Percentiles rank a stretch among this genome's conserved stretches.
Evolutionary conservation across 1,284 basidiomycete genomes (phyloP).

Genomic region (Leccinum subrobustum): DNA sequence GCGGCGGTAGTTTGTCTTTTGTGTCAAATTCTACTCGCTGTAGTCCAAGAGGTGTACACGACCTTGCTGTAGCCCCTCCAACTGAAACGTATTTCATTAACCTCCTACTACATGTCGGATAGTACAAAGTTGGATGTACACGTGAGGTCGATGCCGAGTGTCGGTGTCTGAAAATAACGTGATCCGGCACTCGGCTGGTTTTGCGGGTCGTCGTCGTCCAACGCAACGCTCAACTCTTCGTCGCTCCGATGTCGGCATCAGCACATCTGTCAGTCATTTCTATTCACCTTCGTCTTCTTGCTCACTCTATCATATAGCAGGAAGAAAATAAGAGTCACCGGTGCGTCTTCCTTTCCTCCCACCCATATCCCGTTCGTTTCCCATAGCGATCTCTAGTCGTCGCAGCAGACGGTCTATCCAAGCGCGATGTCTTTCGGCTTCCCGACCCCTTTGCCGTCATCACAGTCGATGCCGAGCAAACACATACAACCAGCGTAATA

Average conservation of each 20-base stretch:
- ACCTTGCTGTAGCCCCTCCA: too few species aligned
- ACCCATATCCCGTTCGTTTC: neutral
- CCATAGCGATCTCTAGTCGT: constrained; percentile 56
- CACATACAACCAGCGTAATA: constrained; percentile 88
- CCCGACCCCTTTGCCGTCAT: constrained; percentile 95
- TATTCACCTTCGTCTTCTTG: neutral
- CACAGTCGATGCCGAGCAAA: constrained; percentile 93
- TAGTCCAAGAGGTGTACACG: too few species aligned
- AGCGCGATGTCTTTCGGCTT: constrained; percentile 88
- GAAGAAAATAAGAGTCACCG: constrained; percentile 63
- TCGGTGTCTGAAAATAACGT: constrained; percentile 33
- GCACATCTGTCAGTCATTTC: constrained; percentile 28
- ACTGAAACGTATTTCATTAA: too few species aligned
- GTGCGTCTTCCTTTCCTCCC: constrained; percentile 31
- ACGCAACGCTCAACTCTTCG: constrained; percentile 9
- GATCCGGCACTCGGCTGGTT: constrained; percentile 10
- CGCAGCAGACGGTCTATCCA: constrained; percentile 85
- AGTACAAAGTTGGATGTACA: neutral
- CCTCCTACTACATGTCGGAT: too few species aligned
- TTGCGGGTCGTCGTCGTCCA: constrained; percentile 14
- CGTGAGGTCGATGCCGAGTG: constrained; percentile 14
- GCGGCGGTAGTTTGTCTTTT: neutral
- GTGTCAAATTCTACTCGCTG: too few species aligned
- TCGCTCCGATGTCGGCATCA: constrained; percentile 26
- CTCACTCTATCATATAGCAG: constrained; percentile 39